Evolutionary conservation across 805 yeast genomes (phyloP).

Genomic region (Alloascoidea africana): DNA sequence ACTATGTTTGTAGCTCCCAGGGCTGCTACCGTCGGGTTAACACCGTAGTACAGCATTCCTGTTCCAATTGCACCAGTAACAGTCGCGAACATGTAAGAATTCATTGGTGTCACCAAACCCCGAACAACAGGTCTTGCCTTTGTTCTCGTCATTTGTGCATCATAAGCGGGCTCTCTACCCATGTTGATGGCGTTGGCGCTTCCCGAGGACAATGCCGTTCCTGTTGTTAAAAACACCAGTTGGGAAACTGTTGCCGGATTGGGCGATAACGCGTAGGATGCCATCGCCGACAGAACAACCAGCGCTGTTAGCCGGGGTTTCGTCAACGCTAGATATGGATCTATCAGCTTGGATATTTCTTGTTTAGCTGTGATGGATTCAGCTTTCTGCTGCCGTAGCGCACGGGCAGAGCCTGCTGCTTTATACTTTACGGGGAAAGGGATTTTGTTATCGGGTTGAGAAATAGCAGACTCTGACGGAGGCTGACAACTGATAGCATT

Average conservation of each 20-base stretch:
- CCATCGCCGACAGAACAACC: slow-evolving; percentile 82
- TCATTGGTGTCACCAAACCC: slow-evolving; percentile 57
- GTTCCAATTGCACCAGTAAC: slow-evolving; percentile 60
- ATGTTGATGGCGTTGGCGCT: slow-evolving; percentile 95
- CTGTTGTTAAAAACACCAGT: slow-evolving; percentile 58
- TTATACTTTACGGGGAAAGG: no score
- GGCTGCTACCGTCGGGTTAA: slow-evolving; percentile 69
- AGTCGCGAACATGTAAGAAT: slow-evolving; percentile 75
- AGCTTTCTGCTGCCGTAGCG: no score
- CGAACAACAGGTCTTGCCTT: slow-evolving; percentile 81
- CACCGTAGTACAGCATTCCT: slow-evolving; percentile 56
- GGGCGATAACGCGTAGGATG: slow-evolving; percentile 89
- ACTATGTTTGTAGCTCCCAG: slow-evolving; percentile 73
- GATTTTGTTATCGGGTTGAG: no score
- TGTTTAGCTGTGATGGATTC: no score
- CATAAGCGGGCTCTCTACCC: slow-evolving; percentile 92
- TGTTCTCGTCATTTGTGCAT: slow-evolving; percentile 77
- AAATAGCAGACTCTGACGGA: no score
- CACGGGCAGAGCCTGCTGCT: no score
- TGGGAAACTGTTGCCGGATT: slow-evolving; percentile 58
- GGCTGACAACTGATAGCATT: no score
- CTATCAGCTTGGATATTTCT: no score
- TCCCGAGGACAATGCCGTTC: slow-evolving; percentile 80
- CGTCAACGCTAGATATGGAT: slow-evolving; percentile 60
- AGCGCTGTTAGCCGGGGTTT: slow-evolving; percentile 81